phyloP scores from a whole-genome alignment of 768 basidiomycete genomes.

The Kondoa subrosea region DNA sequence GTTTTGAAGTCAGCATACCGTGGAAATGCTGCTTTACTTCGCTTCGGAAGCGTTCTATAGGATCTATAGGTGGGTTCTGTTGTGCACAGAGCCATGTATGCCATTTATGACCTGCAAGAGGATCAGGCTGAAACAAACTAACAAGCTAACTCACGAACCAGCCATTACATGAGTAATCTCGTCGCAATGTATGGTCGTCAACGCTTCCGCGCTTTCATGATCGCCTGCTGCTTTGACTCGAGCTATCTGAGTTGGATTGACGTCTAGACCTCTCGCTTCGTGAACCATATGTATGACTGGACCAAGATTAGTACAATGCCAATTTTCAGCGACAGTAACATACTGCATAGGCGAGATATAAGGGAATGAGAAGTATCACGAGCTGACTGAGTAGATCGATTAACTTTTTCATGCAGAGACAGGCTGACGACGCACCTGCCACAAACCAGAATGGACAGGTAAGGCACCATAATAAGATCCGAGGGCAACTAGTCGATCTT shows the following conservation, averaged over 20 bases:
- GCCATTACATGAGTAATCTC: conserved; percentile 34
- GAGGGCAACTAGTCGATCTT: conserved; percentile 44
- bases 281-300: conserved; percentile 49
- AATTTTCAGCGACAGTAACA: neutral
- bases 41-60: conserved; percentile 49
- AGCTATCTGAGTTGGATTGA: conserved; percentile 64
- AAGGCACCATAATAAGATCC: conserved; percentile 55
- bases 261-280: conserved; percentile 66
- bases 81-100: conserved; percentile 57
- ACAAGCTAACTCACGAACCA: neutral
- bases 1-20: too few relatives aligned
- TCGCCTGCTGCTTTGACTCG: conserved; percentile 52
- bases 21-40: conserved; percentile 41
- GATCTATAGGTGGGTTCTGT: conserved; percentile 39
- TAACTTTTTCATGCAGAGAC: neutral
- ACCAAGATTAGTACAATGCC: neutral
- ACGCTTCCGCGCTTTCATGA: conserved; percentile 47
- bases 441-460: conserved; percentile 60
- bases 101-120: conserved; percentile 66
- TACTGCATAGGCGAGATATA: conserved; percentile 53
- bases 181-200: conserved; percentile 29
- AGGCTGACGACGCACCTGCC: conserved; percentile 34
- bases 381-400: conserved; percentile 39
- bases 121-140: conserved; percentile 33
- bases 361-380: conserved; percentile 49